Base-by-base conservation (phyloP, 371 early-diverging fungal genomes). In the Rhizopus microsporus region DNA sequence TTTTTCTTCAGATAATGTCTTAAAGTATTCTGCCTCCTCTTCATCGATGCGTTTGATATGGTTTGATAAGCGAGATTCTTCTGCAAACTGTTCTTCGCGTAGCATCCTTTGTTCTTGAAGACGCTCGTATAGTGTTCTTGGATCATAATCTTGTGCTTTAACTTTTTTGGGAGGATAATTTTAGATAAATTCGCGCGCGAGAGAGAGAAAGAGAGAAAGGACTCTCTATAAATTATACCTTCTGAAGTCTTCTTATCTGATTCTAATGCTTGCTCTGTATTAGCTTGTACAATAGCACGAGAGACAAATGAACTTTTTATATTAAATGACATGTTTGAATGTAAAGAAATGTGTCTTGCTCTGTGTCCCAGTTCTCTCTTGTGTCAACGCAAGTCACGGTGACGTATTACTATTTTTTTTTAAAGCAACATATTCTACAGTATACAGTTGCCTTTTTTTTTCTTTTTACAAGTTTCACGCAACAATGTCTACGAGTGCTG, bases 81-180 rank as follows among this genome's bases (percentile, higher is more conserved):
- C 90, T 35, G 77, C 73, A 62, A 85, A 81, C 12, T 82, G 75
- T 31, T 89, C 90, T 48, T 84, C 84, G 53, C 91, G 91, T 32
- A 80, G 64, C 7, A 62, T 71, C 50, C 71, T 80, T 59, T 92
- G 90, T 55, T 91, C 92, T 64, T 90, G 89, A 13, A 92, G 69
- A 23, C 88, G 79, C 62, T 92, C 93, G 62, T 83, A 92, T 10
- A 92, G 79, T 13, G 93, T 88, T 7, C 93, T 83, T 30, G 92
- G 89, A 65, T 92, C 93, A 62, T 91, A 90, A 1, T 71, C 70
- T n/a, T 71, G 58, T 52, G 48, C 56, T 51, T 50, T 35, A 12
- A 65, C 61, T 17, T n/a, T 16, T n/a, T 30, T 29, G 33, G 35
- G 9, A 17, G 42, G 13, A 42, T 33, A 6, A 16, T 10, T 49